Evolutionary conservation across 257 asterid genomes (phyloP), one percentile per base, ranked within the genome.

Genomic region (Prunella vulgaris): DNA sequence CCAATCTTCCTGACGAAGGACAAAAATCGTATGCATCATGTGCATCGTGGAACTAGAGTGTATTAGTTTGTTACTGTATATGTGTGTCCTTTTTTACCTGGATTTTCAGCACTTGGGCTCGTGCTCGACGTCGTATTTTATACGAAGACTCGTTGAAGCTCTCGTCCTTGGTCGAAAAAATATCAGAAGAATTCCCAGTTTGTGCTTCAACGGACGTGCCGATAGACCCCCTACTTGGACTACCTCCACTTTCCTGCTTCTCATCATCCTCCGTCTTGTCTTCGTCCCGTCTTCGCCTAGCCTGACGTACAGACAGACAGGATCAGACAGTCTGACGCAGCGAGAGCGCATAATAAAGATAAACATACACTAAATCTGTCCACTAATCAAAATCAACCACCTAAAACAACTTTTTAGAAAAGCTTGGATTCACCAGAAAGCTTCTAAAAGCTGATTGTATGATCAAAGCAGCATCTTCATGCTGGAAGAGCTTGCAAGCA

Each of bases 191-290:
- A 66, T 83, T 75, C 25, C 83, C 90, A 10, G 78, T 83, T 73
- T 85, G 90, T 64, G 83, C 90, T 70, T 83, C 85, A 38, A 83
- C 52, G 18, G 90, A 85, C 69, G 90, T 80, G 48, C 84, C 82
- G 59, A 76, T 33, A 27, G 88, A 85, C 74, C 78, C 87, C 66
- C 77, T 70, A 53, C 81, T 78, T 5, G 79, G 77, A 70, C 74
- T 75, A 18, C 38, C 73, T 35, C 27, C 46, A 8, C 14, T 20
- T 73, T 73, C 71, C 53, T 57, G 62, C 76, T 25, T 49, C 8
- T 25, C 74, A 12, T 25, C 74, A n/a, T 60, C 78, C 35, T 27
- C 46, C 32, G 49, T 25, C 48, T 35, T 52, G 32, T 7, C 48
- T 35, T 18, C 58, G 14, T 32, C 74, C 49, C 40, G 20, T n/a